A percentile compares a stretch with the other conserved stretches of the same genome.
Evolutionary conservation across 345 rosid genomes (phyloP).

Genomic region (Eutrema japonicum): DNA sequence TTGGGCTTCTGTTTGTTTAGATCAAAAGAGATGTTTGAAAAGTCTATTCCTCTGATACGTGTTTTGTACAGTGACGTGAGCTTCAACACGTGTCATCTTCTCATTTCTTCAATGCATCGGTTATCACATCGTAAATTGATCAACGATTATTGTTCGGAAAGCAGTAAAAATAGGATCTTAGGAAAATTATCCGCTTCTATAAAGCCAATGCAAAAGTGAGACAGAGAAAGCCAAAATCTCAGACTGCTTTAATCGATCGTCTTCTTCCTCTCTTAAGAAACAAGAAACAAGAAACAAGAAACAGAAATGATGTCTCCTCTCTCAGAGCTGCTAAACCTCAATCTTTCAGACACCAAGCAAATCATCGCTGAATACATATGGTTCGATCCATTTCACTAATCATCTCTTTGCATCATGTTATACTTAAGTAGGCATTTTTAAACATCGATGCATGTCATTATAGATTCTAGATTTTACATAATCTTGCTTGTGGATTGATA

Average conservation of each 20-base stretch:
- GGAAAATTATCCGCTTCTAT: slow-evolving; percentile 15
- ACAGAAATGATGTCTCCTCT: slow-evolving; percentile 23
- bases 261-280: neutral
- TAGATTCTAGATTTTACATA: slow-evolving; percentile 13
- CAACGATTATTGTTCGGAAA: slow-evolving; percentile 15
- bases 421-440: neutral
- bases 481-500: neutral
- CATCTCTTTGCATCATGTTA: slow-evolving; percentile 1
- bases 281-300: too few species aligned
- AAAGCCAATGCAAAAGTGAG: neutral
- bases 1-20: neutral
- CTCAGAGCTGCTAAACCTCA: slow-evolving; percentile 63
- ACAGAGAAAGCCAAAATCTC: slow-evolving; percentile 6
- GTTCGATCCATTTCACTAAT: slow-evolving; percentile 40
- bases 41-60: neutral
- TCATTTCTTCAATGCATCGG: neutral
- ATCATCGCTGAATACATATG: slow-evolving; percentile 95
- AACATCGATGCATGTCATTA: neutral
- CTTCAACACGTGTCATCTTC: slow-evolving; percentile 11
- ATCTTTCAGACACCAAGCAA: slow-evolving; percentile 66
- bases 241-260: neutral
- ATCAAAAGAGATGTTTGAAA: neutral
- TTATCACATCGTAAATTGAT: neutral
- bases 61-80: neutral
- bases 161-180: slow-evolving; percentile 33